Percentiles rank a stretch among this genome's conserved stretches.
Evolutionary conservation across 2,329 filamentous ascomycete genomes (phyloP).

Genomic region (Talaromyces sp.): DNA sequence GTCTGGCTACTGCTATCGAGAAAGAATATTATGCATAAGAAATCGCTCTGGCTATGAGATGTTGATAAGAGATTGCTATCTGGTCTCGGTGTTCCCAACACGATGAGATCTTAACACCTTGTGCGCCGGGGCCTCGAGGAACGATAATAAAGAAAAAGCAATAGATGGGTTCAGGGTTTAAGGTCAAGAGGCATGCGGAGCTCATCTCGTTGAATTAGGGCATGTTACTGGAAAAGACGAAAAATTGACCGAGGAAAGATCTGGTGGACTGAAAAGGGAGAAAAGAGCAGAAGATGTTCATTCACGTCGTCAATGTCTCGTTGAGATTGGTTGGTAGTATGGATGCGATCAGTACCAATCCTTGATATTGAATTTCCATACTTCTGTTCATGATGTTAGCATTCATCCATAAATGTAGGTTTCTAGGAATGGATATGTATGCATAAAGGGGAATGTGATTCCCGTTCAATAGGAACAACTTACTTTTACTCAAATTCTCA

Average conservation of each 20-base stretch:
- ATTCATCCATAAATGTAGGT: background rate
- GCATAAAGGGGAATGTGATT: too few species aligned
- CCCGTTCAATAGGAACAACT: too few species aligned
- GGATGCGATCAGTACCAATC: constrained; percentile 30
- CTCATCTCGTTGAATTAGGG: background rate
- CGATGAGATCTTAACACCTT: constrained; percentile 17
- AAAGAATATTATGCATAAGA: constrained; percentile 1
- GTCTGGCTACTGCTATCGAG: background rate
- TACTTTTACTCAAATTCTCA: constrained; percentile 85
- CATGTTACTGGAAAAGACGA: background rate
- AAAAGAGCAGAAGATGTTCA: constrained; percentile 6
- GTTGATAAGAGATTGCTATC: constrained; percentile 7
- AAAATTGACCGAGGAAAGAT: background rate
- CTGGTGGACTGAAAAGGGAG: background rate
- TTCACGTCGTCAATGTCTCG: constrained; percentile 21
- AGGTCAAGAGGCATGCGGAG: background rate
- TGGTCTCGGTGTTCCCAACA: constrained; percentile 10
- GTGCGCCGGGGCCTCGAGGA: constrained; percentile 10
- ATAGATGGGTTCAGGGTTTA: background rate
- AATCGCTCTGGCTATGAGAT: constrained; percentile 14
- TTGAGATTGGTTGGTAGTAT: background rate
- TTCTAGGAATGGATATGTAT: background rate
- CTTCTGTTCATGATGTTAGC: constrained; percentile 32
- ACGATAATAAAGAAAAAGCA: background rate
- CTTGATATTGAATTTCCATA: constrained; percentile 51